Conservation (phyloP, 83 land plant species). For the Picea abies region DNA sequence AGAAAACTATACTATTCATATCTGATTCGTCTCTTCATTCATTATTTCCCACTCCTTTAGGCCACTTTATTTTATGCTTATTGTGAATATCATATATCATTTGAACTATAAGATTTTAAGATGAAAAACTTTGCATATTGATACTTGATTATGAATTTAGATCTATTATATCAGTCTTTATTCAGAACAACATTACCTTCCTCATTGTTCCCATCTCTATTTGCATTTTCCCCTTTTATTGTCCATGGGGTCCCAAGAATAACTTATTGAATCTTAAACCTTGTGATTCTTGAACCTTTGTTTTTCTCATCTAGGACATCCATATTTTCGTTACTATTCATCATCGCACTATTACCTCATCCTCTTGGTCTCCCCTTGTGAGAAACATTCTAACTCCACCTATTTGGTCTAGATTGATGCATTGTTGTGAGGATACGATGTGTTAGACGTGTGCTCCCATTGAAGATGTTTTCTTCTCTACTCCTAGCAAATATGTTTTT, state of each 20-base stretch:
- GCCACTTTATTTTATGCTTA: background rate
- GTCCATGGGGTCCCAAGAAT: conserved; percentile 16
- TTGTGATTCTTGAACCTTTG: conserved; percentile 54
- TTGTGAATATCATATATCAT: too few relatives aligned
- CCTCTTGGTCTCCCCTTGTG: too few relatives aligned
- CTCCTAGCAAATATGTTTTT: too few relatives aligned
- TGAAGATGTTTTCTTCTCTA: too few relatives aligned
- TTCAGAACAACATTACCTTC: conserved; percentile 24
- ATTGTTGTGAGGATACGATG: too few relatives aligned
- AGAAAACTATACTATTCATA: too few relatives aligned
- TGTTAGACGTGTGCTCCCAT: too few relatives aligned
- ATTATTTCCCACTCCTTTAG: too few relatives aligned
- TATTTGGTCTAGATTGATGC: too few relatives aligned
- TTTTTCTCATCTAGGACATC: conserved; percentile 63
- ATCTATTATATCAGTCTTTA: conserved; percentile 42
- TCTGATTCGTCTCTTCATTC: too few relatives aligned
- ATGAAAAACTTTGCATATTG: conserved; percentile 37
- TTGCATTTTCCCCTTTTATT: conserved; percentile 36
- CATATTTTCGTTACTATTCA: conserved; percentile 36
- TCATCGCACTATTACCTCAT: conserved; percentile 30
- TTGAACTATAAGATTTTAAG: conserved; percentile 27
- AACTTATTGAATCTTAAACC: conserved; percentile 30
- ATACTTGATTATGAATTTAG: conserved; percentile 44
- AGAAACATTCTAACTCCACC: too few relatives aligned
- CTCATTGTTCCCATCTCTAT: conserved; percentile 19